These are phyloP conservation scores for Chaetomiaceae sp. DNA, from an alignment of 2,329 filamentous ascomycete species.

Conservation along the genomic window DNA sequence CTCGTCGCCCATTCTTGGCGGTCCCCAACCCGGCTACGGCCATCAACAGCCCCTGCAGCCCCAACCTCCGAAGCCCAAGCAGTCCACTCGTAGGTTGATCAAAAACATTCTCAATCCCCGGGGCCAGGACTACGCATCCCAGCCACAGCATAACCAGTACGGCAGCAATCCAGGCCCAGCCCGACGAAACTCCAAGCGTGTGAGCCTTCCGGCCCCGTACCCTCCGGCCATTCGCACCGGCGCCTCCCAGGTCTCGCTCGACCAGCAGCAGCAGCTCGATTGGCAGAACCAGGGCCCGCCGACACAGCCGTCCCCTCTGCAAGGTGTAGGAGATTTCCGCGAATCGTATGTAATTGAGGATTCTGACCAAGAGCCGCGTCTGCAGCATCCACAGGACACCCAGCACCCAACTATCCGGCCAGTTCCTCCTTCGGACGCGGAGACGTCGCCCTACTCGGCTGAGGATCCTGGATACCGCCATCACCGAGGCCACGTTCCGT, in stretches of 20 bases:
- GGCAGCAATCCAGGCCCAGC: slow-evolving; percentile 46
- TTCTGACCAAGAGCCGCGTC: slow-evolving; percentile 38
- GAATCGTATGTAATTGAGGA: slow-evolving; percentile 34
- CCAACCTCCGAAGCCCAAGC: slow-evolving; percentile 35
- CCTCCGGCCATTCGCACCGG: slow-evolving; percentile 41
- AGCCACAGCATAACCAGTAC: slow-evolving; percentile 37
- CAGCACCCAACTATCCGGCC: slow-evolving; percentile 44
- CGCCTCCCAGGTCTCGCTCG: slow-evolving; percentile 37
- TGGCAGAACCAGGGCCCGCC: slow-evolving; percentile 32
- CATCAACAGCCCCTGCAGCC: slow-evolving; percentile 26
- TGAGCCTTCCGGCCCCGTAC: slow-evolving; percentile 43
- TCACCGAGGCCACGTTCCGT: slow-evolving; percentile 34
- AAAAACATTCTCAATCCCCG: slow-evolving; percentile 45
- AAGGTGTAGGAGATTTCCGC: slow-evolving; percentile 38
- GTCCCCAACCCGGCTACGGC: slow-evolving; percentile 17
- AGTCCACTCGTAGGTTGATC: slow-evolving; percentile 50
- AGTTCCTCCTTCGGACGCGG: slow-evolving; percentile 42
- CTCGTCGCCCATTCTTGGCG: slow-evolving; percentile 24
- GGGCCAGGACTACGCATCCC: slow-evolving; percentile 26
- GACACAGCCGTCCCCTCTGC: slow-evolving; percentile 42
- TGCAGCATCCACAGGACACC: slow-evolving; percentile 39
- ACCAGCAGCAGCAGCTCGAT: slow-evolving; percentile 32
- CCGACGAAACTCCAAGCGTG: slow-evolving; percentile 55
- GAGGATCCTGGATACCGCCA: slow-evolving; percentile 43
- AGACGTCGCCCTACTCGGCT: slow-evolving; percentile 40